Percentiles rank a stretch among this genome's conserved stretches.
Evolutionary conservation across 2,329 filamentous ascomycete genomes (phyloP).

Genomic region (Calycina marina): DNA sequence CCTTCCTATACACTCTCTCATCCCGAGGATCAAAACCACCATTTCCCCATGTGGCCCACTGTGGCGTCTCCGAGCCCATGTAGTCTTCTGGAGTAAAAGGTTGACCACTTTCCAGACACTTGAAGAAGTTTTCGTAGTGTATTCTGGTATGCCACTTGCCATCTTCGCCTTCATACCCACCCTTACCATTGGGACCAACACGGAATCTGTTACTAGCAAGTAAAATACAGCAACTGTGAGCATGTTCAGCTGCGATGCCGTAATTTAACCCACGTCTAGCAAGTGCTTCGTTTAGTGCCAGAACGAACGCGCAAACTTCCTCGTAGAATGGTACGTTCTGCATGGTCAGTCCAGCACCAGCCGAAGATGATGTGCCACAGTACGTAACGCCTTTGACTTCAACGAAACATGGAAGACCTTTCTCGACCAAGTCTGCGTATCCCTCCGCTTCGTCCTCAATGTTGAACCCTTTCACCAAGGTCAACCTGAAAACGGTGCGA

Average conservation of each 20-base stretch:
- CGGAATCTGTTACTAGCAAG: conserved; percentile 72
- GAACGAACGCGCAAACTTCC: conserved; percentile 74
- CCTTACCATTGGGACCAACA: not conserved
- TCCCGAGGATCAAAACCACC: conserved; percentile 90
- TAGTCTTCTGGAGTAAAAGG: conserved; percentile 82
- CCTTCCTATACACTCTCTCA: conserved; percentile 75
- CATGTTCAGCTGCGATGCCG: conserved; percentile 88
- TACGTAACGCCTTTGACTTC: conserved; percentile 96
- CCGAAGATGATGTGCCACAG: conserved; percentile 78
- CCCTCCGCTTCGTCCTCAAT: conserved; percentile 84
- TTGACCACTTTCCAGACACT: conserved; percentile 55
- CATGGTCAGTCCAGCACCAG: conserved; percentile 84
- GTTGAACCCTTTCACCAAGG: conserved; percentile 96
- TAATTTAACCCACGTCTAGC: conserved; percentile 59
- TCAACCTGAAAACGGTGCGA: conserved; percentile 86
- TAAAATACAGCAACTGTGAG: conserved; percentile 84
- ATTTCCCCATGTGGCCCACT: conserved; percentile 91
- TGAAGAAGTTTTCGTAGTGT: conserved; percentile 80
- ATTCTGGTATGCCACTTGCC: conserved; percentile 86
- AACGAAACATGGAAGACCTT: conserved; percentile 77
- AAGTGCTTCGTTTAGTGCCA: conserved; percentile 56
- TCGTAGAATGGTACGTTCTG: conserved; percentile 93
- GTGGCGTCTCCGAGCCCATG: conserved; percentile 67
- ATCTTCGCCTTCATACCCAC: conserved; percentile 29
- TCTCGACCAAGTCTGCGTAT: conserved; percentile 78